phyloP scores from a whole-genome alignment of 306 rosid genomes.

The Begonia fuchsioides region DNA sequence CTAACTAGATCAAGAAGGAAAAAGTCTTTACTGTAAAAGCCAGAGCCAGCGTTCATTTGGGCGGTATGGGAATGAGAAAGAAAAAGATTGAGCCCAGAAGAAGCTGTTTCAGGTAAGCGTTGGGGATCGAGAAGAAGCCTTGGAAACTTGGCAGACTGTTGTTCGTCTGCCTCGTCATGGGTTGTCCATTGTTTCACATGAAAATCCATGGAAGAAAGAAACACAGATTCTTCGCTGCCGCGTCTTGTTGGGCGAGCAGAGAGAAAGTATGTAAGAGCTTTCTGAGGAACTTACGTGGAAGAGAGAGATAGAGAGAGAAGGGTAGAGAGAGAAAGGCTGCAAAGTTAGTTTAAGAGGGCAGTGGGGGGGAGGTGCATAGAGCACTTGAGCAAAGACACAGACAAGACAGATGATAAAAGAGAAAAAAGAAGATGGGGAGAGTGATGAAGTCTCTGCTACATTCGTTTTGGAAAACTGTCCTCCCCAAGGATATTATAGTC shows the following conservation, averaged over 20 bases:
- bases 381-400: conserved; percentile 83
- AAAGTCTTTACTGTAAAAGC: conserved; percentile 38
- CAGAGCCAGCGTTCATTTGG: not conserved
- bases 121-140: conserved; percentile 47
- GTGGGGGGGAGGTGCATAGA: conserved; percentile 25
- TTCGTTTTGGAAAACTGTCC: too few species aligned
- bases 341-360: conserved; percentile 47
- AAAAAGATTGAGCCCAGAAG: conserved; percentile 15
- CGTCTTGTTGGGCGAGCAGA: conserved; percentile 11
- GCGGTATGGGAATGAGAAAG: not conserved
- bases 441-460: too few species aligned
- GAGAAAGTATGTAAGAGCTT: conserved; percentile 30
- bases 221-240: not conserved
- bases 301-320: not conserved
- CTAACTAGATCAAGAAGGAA: not conserved
- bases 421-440: not conserved
- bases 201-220: conserved; percentile 58
- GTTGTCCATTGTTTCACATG: conserved; percentile 76
- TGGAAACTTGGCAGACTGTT: conserved; percentile 71
- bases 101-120: conserved; percentile 26
- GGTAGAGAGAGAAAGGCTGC: conserved; percentile 44
- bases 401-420: conserved; percentile 64
- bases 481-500: too few species aligned
- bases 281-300: conserved; percentile 14
- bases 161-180: conserved; percentile 75